phyloP scores from a whole-genome alignment of 2,329 filamentous ascomycete genomes.

The Colletotrichum spaethianum region DNA sequence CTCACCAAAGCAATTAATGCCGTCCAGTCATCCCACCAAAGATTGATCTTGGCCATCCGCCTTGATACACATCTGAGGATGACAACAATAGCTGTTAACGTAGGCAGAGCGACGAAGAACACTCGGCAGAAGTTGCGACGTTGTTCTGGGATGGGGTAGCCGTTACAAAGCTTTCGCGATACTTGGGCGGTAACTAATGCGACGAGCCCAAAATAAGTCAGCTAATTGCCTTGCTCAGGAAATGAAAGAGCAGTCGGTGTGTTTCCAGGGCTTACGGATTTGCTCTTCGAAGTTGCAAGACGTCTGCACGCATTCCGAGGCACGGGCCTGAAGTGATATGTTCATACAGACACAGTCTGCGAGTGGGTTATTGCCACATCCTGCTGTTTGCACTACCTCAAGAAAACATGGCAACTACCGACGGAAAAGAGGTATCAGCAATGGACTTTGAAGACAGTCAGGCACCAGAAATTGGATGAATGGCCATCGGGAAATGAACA shows the following conservation, averaged over 20 bases:
- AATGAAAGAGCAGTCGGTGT: too few relatives aligned
- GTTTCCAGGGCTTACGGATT: too few relatives aligned
- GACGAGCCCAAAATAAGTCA: background rate
- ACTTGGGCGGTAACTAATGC: background rate
- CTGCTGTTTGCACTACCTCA: background rate
- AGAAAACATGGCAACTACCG: background rate
- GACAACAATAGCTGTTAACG: slow-evolving; percentile 13
- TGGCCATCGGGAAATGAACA: background rate
- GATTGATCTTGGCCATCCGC: background rate
- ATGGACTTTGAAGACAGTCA: background rate
- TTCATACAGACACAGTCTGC: slow-evolving; percentile 31
- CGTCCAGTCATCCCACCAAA: slow-evolving; percentile 42
- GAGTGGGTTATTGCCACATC: background rate
- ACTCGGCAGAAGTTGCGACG: slow-evolving; percentile 6
- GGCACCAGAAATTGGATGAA: too few relatives aligned
- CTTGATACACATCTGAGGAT: slow-evolving; percentile 23
- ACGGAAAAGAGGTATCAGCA: background rate
- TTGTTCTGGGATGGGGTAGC: slow-evolving; percentile 15
- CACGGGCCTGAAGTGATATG: slow-evolving; percentile 16
- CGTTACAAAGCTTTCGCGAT: slow-evolving; percentile 20
- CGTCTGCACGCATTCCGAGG: slow-evolving; percentile 32
- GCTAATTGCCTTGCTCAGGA: background rate
- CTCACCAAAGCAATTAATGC: slow-evolving; percentile 32
- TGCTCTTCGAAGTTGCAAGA: slow-evolving; percentile 31
- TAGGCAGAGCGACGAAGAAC: slow-evolving; percentile 7